These are phyloP conservation scores for Arctostaphylos glauca DNA, from an alignment of 148 eudicot genomes.

Conservation along the genomic window DNA sequence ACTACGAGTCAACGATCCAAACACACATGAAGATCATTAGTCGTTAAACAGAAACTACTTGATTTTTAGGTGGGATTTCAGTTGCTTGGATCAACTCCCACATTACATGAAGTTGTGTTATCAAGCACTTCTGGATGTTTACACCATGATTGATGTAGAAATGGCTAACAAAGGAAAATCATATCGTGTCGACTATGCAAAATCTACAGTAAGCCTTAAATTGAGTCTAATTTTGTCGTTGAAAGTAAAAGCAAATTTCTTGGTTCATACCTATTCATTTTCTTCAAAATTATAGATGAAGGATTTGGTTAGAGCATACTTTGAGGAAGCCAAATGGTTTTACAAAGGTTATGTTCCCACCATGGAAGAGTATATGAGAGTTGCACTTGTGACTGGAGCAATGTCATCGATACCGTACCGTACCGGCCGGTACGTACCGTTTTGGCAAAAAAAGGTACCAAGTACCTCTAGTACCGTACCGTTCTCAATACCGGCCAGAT, in stretches of 20 bases:
- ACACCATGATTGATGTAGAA: conserved; percentile 33
- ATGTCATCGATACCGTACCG: too few relatives aligned
- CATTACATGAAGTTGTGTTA: conserved; percentile 35
- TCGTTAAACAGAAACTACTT: not conserved
- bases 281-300: conserved; percentile 20
- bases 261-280: not conserved
- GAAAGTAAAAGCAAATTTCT: not conserved
- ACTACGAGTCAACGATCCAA: too few relatives aligned
- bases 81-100: conserved; percentile 32
- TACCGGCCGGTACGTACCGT: too few relatives aligned
- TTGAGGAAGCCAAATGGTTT: conserved; percentile 44
- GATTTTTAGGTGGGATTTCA: conserved; percentile 41
- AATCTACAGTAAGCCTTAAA: conserved; percentile 24
- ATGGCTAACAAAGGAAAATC: conserved; percentile 31
- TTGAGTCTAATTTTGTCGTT: not conserved
- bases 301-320: conserved; percentile 23
- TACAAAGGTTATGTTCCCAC: conserved; percentile 31
- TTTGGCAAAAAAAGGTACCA: too few relatives aligned
- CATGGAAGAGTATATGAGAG: conserved; percentile 40
- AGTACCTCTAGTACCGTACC: too few relatives aligned
- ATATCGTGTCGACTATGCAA: conserved; percentile 23
- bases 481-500: too few relatives aligned
- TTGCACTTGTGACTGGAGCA: conserved; percentile 23
- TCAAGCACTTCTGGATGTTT: conserved; percentile 28
- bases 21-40: not conserved